phyloP scores from a whole-genome alignment of 2,329 filamentous ascomycete species.

The Scytalidium lignicola region DNA sequence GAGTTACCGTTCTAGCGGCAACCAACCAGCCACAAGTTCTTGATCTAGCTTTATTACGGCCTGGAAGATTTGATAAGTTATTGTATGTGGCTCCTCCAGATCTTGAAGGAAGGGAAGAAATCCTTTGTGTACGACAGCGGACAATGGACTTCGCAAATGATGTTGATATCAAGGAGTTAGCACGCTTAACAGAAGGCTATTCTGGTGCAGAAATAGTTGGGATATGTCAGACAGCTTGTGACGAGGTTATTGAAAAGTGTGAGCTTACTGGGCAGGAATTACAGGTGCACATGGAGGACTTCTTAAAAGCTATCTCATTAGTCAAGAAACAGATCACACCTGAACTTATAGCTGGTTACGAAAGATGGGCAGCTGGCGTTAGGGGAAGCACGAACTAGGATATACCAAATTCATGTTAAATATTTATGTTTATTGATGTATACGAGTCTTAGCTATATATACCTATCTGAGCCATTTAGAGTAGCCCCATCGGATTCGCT shows the following conservation, averaged over 20 bases:
- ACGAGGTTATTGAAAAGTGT: conserved; percentile 46
- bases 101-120: conserved; percentile 65
- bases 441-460: conserved; percentile 5
- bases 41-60: conserved; percentile 79
- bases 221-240: conserved; percentile 47
- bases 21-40: conserved; percentile 87
- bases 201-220: conserved; percentile 79
- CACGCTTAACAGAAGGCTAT: conserved; percentile 64
- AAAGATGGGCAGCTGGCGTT: conserved; percentile 42
- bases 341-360: conserved; percentile 53
- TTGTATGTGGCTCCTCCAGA: conserved; percentile 84
- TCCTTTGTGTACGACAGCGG: conserved; percentile 63
- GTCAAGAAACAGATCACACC: conserved; percentile 55
- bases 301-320: conserved; percentile 36
- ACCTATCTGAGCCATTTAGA: conserved; percentile 58
- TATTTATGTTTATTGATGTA: not conserved
- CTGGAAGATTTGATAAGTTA: conserved; percentile 78
- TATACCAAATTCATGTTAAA: not conserved
- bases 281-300: conserved; percentile 39
- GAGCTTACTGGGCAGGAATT: conserved; percentile 34
- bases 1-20: conserved; percentile 82
- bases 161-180: conserved; percentile 61
- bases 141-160: conserved; percentile 56
- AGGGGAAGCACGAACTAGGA: conserved; percentile 10
- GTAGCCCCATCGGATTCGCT: conserved; percentile 88